Percentiles rank a stretch among this genome's conserved stretches.
phyloP scores from a whole-genome alignment of 371 early-diverging fungal species.

The Parasitella parasitica region DNA sequence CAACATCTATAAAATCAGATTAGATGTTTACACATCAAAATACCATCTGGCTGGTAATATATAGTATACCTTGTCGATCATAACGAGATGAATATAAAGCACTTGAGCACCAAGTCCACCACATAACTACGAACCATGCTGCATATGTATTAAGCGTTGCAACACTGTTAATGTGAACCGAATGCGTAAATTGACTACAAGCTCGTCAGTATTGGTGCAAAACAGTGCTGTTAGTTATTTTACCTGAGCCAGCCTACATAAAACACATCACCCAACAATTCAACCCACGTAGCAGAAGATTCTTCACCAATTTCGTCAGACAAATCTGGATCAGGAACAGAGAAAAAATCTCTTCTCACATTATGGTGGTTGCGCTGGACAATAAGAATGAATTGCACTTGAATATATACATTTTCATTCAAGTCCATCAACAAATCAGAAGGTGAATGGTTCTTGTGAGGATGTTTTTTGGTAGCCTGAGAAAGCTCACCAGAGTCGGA shows the following conservation, averaged over 20 bases:
- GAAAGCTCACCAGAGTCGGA: conserved; percentile 3
- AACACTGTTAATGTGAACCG: conserved; percentile 42
- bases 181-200: conserved; percentile 44
- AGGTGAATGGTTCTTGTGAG: conserved; percentile 7
- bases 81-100: conserved; percentile 52
- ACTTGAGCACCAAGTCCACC: conserved; percentile 65
- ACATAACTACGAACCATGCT: conserved; percentile 60
- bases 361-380: conserved; percentile 17
- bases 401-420: conserved; percentile 43
- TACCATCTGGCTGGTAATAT: too few species aligned
- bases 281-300: conserved; percentile 48
- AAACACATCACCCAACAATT: conserved; percentile 50
- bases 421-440: conserved; percentile 31
- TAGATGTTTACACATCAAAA: not conserved
- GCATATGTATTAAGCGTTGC: conserved; percentile 41
- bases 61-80: conserved; percentile 31
- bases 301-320: conserved; percentile 51
- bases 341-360: conserved; percentile 28
- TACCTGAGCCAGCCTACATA: conserved; percentile 51
- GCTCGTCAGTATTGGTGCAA: not conserved
- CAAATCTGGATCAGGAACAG: conserved; percentile 48
- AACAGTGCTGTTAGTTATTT: too few species aligned
- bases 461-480: not conserved
- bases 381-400: conserved; percentile 25
- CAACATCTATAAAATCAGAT: conserved; percentile 31